A percentile compares a stretch with the other conserved stretches of the same genome.
These are phyloP conservation scores for Penicillium frequentans DNA, from an alignment of 2,329 filamentous ascomycete species.

Conservation along the genomic window DNA sequence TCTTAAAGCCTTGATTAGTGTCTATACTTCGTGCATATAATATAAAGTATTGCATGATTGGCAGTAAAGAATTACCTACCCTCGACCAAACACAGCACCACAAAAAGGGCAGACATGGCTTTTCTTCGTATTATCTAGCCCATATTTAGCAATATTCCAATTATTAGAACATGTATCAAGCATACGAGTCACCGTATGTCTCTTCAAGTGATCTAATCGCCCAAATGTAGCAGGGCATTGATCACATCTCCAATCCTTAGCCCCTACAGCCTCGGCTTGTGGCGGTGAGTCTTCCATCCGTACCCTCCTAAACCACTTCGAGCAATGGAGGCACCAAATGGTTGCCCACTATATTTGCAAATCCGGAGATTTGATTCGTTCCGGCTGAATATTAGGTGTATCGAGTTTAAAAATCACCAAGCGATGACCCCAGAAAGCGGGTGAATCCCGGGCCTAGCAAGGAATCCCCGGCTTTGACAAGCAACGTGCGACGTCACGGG, in stretches of 20 bases:
- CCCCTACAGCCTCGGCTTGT: neutral
- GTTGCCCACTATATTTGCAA: neutral
- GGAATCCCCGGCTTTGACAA: neutral
- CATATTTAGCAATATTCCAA: neutral
- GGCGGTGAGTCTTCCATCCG: constrained; percentile 11
- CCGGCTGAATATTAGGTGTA: neutral
- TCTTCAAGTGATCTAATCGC: constrained; percentile 28
- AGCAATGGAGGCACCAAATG: constrained; percentile 6
- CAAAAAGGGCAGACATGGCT: constrained; percentile 27
- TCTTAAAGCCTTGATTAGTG: constrained; percentile 6
- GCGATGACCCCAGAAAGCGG: neutral
- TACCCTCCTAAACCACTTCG: constrained; percentile 7
- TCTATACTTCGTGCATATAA: neutral
- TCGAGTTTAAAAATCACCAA: neutral
- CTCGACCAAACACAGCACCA: constrained; percentile 25
- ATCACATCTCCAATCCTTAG: constrained; percentile 25
- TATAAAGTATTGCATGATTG: neutral
- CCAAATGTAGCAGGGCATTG: constrained; percentile 25
- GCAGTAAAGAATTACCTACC: constrained; percentile 16
- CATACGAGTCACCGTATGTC: constrained; percentile 27
- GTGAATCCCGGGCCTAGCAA: neutral
- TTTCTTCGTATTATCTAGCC: constrained; percentile 21
- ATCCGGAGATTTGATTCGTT: neutral
- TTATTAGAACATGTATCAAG: neutral
- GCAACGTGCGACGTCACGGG: neutral